These are phyloP conservation scores for Teratosphaeriaceae sp. DNA, from an alignment of 2,329 filamentous ascomycete species.

Conservation along the genomic window DNA sequence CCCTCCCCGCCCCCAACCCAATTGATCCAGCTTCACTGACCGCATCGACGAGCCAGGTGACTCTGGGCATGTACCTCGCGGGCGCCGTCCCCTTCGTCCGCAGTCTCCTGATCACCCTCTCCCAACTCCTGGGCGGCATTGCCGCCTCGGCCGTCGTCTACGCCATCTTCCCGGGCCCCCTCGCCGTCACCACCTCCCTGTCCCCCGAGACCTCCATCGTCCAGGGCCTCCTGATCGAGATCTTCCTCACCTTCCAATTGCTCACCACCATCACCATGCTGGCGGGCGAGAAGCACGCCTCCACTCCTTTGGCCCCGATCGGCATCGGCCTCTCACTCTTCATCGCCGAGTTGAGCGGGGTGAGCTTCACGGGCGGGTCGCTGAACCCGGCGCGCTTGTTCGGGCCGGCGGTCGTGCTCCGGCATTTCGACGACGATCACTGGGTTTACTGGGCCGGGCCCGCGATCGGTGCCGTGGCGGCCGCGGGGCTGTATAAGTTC, in stretches of 20 bases:
- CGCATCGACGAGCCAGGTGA: slow-evolving; percentile 29
- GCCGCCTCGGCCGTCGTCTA: slow-evolving; percentile 52
- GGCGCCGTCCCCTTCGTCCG: slow-evolving; percentile 51
- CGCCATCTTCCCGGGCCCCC: slow-evolving; percentile 51
- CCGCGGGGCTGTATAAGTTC: slow-evolving; percentile 22
- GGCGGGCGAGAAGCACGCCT: slow-evolving; percentile 62
- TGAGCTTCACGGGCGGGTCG: slow-evolving; percentile 38
- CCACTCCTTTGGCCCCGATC: slow-evolving; percentile 63
- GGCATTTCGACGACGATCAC: slow-evolving; percentile 33
- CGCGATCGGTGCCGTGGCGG: slow-evolving; percentile 12
- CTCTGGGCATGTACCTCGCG: slow-evolving; percentile 53
- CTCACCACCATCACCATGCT: slow-evolving; percentile 63
- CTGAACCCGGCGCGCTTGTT: slow-evolving; percentile 37
- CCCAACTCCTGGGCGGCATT: slow-evolving; percentile 55
- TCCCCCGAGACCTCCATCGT: slow-evolving; percentile 44
- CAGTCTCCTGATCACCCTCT: slow-evolving; percentile 45
- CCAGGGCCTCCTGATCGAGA: slow-evolving; percentile 60
- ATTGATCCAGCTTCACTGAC: no score
- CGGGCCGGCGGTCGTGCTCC: slow-evolving; percentile 34
- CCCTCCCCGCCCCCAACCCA: no score
- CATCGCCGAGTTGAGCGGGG: slow-evolving; percentile 46
- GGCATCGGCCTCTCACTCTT: slow-evolving; percentile 67
- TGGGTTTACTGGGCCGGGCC: slow-evolving; percentile 36
- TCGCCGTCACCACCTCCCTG: slow-evolving; percentile 52
- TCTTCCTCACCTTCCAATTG: slow-evolving; percentile 58